A percentile compares a stretch with the other conserved stretches of the same genome.
Evolutionary conservation across 2,329 filamentous ascomycete genomes (phyloP).

Genomic region (Sporothrix brasiliensis): DNA sequence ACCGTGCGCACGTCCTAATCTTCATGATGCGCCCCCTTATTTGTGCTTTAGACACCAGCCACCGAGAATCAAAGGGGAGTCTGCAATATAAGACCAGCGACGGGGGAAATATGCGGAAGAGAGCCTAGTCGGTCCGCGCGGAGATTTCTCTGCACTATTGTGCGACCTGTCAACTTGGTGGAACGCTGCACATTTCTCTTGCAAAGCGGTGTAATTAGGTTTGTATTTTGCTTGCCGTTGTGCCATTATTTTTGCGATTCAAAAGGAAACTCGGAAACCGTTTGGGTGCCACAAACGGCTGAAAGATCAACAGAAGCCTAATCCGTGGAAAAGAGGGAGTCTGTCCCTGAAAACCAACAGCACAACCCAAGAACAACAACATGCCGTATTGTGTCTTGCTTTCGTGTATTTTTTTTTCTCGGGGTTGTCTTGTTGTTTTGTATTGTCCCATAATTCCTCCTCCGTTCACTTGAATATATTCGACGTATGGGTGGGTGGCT

Average conservation of each 20-base stretch:
- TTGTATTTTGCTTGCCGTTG: background rate
- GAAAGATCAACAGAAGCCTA: background rate
- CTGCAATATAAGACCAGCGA: background rate
- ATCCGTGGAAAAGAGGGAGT: no score
- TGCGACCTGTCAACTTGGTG: slow-evolving; percentile 28
- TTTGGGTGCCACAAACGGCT: background rate
- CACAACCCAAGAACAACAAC: slow-evolving; percentile 15
- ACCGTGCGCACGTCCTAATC: slow-evolving; percentile 22
- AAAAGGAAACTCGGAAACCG: background rate
- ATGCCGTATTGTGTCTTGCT: slow-evolving; percentile 17
- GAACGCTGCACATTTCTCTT: slow-evolving; percentile 15
- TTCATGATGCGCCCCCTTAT: background rate
- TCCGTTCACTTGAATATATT: background rate
- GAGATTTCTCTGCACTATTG: slow-evolving; percentile 20
- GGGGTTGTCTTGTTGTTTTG: background rate
- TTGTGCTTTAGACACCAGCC: slow-evolving; percentile 9
- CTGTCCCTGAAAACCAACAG: background rate
- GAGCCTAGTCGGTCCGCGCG: background rate
- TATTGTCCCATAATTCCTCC: no score
- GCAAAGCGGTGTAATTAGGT: background rate
- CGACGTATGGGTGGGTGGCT: background rate
- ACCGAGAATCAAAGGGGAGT: background rate
- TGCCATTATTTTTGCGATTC: background rate
- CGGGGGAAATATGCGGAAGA: background rate
- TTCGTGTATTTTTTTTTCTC: background rate